phyloP scores from a whole-genome alignment of 2,329 filamentous ascomycete species.

The Neopestalotiopsis sp. region DNA sequence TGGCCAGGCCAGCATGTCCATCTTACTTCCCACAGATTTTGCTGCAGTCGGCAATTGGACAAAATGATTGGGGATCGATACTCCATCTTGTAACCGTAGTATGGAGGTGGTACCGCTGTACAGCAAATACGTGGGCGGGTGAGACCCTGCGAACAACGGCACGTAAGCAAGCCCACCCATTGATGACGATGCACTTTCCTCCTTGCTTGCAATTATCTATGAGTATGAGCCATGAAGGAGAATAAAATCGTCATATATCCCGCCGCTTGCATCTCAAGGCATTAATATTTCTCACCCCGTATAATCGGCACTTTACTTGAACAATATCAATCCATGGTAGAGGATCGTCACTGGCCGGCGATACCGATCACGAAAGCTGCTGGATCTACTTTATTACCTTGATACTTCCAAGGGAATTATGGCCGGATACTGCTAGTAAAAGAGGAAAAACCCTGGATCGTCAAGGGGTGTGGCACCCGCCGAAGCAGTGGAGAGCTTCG shows the following conservation, averaged over 20 bases:
- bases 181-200: no score
- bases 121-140: neutral
- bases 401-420: neutral
- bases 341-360: neutral
- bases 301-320: neutral
- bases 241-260: neutral
- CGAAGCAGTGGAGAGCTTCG: slow-evolving; percentile 13
- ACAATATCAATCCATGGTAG: neutral
- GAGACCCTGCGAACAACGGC: neutral
- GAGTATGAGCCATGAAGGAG: neutral
- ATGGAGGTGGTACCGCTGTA: neutral
- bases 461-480: slow-evolving; percentile 9
- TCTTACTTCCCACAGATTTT: neutral
- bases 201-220: neutral
- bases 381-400: slow-evolving; percentile 3
- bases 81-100: neutral
- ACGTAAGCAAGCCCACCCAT: no score
- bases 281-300: neutral
- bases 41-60: neutral
- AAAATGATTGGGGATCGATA: neutral
- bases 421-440: neutral
- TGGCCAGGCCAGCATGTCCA: neutral
- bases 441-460: slow-evolving; percentile 1
- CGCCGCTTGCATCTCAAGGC: neutral
- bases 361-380: neutral